These are phyloP conservation scores for Arthrobotrys entomopaga DNA, from an alignment of 2,329 filamentous ascomycete species.

Conservation along the genomic window DNA sequence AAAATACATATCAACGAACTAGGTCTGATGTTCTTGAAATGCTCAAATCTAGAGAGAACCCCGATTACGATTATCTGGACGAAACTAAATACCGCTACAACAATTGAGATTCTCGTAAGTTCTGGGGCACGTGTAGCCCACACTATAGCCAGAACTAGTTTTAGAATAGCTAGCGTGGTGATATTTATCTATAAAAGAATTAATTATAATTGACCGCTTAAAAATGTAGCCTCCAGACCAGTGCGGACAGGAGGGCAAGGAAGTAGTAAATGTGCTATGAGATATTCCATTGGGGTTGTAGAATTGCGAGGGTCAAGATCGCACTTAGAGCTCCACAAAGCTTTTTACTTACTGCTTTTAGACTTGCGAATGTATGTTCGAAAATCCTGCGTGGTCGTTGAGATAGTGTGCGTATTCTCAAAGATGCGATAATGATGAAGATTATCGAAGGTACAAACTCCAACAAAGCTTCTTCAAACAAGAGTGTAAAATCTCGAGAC, in stretches of 20 bases:
- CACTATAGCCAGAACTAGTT: not conserved
- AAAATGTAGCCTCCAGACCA: too few relatives aligned
- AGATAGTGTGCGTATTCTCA: not conserved
- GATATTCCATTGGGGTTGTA: too few relatives aligned
- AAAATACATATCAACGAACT: slow-evolving; percentile 7
- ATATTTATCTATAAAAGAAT: slow-evolving; percentile 10
- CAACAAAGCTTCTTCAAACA: slow-evolving; percentile 5
- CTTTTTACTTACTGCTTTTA: not conserved
- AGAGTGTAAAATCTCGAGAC: not conserved
- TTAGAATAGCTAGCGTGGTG: slow-evolving; percentile 7
- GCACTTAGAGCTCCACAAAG: not conserved
- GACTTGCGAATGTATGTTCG: slow-evolving; percentile 2
- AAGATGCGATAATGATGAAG: not conserved
- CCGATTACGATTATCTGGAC: slow-evolving; percentile 5
- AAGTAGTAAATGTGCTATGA: not conserved
- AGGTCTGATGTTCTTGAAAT: slow-evolving; percentile 13
- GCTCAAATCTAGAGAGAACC: slow-evolving; percentile 1
- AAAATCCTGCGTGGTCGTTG: not conserved
- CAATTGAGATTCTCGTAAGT: slow-evolving; percentile 1
- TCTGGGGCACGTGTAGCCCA: not conserved
- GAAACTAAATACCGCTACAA: slow-evolving; percentile 1
- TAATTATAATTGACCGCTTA: too few relatives aligned
- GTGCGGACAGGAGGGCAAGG: too few relatives aligned
- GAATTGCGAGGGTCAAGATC: not conserved
- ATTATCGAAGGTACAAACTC: not conserved